These are phyloP conservation scores for Mycena floridula DNA, from an alignment of 768 basidiomycete species.

Conservation along the genomic window DNA sequence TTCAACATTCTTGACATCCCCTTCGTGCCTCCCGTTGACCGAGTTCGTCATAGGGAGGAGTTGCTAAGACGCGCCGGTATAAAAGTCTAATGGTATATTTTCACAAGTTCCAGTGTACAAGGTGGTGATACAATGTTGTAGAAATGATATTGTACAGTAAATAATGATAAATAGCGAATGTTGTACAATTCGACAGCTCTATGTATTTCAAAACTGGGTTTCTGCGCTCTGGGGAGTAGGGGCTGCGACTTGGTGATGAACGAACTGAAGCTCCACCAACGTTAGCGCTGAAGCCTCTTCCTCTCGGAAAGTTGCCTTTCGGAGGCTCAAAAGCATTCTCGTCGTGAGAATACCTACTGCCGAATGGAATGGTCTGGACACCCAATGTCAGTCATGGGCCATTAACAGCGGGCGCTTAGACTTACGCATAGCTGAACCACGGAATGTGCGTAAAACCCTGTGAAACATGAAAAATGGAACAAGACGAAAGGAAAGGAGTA, in stretches of 20 bases:
- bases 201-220: too few relatives aligned
- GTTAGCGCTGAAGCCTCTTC: too few relatives aligned
- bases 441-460: constrained; percentile 38
- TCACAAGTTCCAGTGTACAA: too few relatives aligned
- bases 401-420: not conserved
- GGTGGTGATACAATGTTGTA: too few relatives aligned
- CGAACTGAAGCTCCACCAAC: too few relatives aligned
- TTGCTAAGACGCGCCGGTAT: too few relatives aligned
- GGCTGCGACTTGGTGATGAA: too few relatives aligned
- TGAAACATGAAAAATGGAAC: not conserved
- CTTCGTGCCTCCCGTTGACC: constrained; percentile 78
- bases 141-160: too few relatives aligned
- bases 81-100: too few relatives aligned
- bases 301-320: constrained; percentile 33
- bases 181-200: too few relatives aligned
- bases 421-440: constrained; percentile 43
- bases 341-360: constrained; percentile 40
- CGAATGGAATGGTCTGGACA: constrained; percentile 37
- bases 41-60: constrained; percentile 43
- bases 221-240: too few relatives aligned
- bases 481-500: not conserved
- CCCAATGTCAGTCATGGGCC: not conserved
- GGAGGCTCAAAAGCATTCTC: constrained; percentile 39
- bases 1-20: constrained; percentile 73
- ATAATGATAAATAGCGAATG: too few relatives aligned